Percentiles rank a stretch among this genome's conserved stretches.
Conservation (phyloP, 1,284 basidiomycete genomes). For the Ganoderma sinense region DNA sequence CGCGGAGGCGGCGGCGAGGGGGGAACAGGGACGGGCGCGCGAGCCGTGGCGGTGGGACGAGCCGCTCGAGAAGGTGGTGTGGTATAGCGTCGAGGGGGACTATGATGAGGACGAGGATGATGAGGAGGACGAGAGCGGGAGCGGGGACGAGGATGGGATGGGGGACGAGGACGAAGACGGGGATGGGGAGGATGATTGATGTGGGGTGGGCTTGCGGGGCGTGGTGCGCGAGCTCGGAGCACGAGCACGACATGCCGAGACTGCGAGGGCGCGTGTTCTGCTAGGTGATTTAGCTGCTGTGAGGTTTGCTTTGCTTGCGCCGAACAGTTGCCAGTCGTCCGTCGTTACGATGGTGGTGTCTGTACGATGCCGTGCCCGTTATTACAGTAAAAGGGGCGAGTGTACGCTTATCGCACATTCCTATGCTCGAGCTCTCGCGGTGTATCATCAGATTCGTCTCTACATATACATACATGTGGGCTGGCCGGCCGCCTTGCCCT, state of each 20-base stretch:
- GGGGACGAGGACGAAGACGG: constrained; percentile 11
- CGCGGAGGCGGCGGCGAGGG: constrained; percentile 16
- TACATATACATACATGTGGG: neutral
- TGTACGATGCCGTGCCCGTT: neutral
- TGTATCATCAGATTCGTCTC: neutral
- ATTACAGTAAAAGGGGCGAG: neutral
- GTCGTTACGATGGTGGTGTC: neutral
- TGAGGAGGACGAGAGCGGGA: constrained; percentile 21
- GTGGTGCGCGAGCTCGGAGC: too few relatives aligned
- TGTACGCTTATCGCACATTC: neutral
- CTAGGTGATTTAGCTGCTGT: neutral
- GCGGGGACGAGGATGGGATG: constrained; percentile 16
- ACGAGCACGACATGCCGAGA: too few relatives aligned
- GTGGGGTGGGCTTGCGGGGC: neutral
- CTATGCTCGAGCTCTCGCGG: neutral
- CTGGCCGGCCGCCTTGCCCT: neutral
- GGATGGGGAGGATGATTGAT: constrained; percentile 9
- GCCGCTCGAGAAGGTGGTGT: constrained; percentile 33
- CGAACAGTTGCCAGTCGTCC: neutral
- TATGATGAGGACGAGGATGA: constrained; percentile 25
- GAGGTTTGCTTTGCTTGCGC: neutral
- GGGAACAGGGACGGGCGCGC: constrained; percentile 14
- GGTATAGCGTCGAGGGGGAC: constrained; percentile 34
- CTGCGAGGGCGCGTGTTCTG: too few relatives aligned
- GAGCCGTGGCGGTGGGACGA: constrained; percentile 33